A percentile compares a stretch with the other conserved stretches of the same genome.
phyloP scores from a whole-genome alignment of 768 basidiomycete genomes.

The Tulasnella sp. region DNA sequence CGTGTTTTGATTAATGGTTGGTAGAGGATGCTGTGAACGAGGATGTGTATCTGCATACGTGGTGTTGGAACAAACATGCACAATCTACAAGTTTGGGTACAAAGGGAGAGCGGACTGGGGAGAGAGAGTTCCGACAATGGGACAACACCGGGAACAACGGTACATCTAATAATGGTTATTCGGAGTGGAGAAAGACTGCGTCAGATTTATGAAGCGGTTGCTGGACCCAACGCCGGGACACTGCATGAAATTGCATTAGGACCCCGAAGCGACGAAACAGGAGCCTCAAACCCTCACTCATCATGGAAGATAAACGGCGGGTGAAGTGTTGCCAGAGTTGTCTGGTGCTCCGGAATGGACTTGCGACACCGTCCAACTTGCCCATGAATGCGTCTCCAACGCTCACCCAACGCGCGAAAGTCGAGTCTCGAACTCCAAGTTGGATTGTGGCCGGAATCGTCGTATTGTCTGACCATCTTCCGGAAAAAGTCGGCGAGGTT shows the following conservation, averaged over 20 bases:
- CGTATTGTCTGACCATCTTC: neutral
- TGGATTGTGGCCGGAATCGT: neutral
- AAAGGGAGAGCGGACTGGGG: too few relatives aligned
- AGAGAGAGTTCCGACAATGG: too few relatives aligned
- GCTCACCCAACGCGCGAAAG: neutral
- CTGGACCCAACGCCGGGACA: neutral
- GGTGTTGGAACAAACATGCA: slow-evolving; percentile 7
- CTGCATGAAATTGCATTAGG: neutral
- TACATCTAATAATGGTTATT: too few relatives aligned
- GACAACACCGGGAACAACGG: too few relatives aligned
- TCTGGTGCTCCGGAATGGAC: neutral
- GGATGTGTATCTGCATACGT: slow-evolving; percentile 17
- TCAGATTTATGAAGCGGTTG: neutral
- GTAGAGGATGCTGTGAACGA: slow-evolving; percentile 30
- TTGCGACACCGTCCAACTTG: neutral
- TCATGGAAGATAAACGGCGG: neutral
- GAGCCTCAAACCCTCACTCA: neutral
- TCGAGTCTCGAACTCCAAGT: neutral
- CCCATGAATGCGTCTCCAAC: neutral
- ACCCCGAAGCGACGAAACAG: neutral
- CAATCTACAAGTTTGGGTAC: neutral
- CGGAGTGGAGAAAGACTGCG: neutral
- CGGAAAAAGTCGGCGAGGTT: neutral
- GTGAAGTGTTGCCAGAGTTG: neutral
- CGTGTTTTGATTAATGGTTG: too few relatives aligned